Evolutionary conservation across 768 basidiomycete genomes (phyloP), one percentile per base, ranked within the genome.

Genomic region (Vararia minispora): DNA sequence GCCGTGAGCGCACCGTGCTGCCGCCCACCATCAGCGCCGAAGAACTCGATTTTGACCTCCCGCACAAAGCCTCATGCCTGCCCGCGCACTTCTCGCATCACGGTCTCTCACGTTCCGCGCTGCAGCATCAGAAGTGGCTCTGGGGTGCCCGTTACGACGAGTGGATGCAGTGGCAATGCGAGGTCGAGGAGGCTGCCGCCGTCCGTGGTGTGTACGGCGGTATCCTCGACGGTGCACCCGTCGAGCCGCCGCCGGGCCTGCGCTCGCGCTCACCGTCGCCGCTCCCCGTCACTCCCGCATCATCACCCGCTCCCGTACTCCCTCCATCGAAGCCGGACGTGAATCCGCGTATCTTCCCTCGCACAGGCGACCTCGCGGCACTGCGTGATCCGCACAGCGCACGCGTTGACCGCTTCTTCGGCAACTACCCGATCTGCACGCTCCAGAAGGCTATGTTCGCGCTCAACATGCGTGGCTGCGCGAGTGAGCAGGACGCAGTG

Each of bases 361-460:
- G 80, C 2, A 65, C 69, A 9, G 80, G 80, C 5, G 79, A 82
- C 45, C 56, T 83, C 18, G 53, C 62, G 1, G 64, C 74, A 2
- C 55, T 81, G 27, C 68, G 71, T 20, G 76, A 82, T 48, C 69
- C 73, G 2, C 72, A 71, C 49, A 65, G 65, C 34, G 64, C 59
- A 42, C 60, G 71, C 35, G 62, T 77, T 35, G 80, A 83, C 52
- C 71, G 71, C 9, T 72, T 60, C 45, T 78, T 81, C 47, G 66
- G 66, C 42, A 60, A 55, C 24, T 61, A 75, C 48, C 71, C 74
- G 3, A 52, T 74, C 33, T 80, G 78, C 72, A 81, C 79, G 14
- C 72, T 82, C 50, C 58, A 64, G 30, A 82, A 82, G 61, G 68
- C 65, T 28, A 47, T 81, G n/a, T 82, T 73, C 62, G 64, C 76